Conservation (phyloP, 2,329 filamentous ascomycete species). For the Aspergillus ochraceoroseus region DNA sequence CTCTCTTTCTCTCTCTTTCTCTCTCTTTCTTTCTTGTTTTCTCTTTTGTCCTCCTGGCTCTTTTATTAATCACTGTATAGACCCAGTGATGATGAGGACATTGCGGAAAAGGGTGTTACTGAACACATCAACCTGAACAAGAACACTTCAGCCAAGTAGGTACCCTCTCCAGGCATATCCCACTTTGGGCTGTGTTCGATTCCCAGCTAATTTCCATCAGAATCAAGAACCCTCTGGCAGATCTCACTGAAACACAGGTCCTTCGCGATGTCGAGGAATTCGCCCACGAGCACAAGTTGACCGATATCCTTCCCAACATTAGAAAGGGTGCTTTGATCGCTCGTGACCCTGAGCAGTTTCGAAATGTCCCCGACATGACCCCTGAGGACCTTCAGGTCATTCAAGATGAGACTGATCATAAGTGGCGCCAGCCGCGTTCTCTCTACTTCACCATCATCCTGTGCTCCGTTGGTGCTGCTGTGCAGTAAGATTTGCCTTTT, state of each 20-base stretch:
- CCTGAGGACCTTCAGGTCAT: constrained; percentile 43
- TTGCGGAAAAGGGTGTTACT: constrained; percentile 22
- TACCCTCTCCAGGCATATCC: background rate
- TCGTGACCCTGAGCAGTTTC: constrained; percentile 46
- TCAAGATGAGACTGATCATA: constrained; percentile 45
- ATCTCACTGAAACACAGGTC: constrained; percentile 37
- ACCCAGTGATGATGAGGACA: constrained; percentile 13
- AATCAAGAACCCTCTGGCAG: constrained; percentile 46
- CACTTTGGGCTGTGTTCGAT: no score
- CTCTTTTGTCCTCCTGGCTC: background rate
- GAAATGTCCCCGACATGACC: constrained; percentile 42
- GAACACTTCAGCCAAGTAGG: constrained; percentile 30
- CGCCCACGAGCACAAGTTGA: constrained; percentile 39
- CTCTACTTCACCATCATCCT: constrained; percentile 51
- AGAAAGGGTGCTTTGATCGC: constrained; percentile 49
- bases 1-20: no score
- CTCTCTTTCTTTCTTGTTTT: no score
- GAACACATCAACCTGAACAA: constrained; percentile 29
- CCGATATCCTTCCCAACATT: constrained; percentile 41
- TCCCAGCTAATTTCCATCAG: constrained; percentile 22
- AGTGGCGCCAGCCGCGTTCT: constrained; percentile 48
- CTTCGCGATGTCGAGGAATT: constrained; percentile 44
- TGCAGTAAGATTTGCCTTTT: constrained; percentile 47
- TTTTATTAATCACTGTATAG: constrained; percentile 10
- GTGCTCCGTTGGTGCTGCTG: constrained; percentile 50